Base-by-base conservation (phyloP, 169 alveolate genomes). In the Plasmodium gonderi region DNA sequence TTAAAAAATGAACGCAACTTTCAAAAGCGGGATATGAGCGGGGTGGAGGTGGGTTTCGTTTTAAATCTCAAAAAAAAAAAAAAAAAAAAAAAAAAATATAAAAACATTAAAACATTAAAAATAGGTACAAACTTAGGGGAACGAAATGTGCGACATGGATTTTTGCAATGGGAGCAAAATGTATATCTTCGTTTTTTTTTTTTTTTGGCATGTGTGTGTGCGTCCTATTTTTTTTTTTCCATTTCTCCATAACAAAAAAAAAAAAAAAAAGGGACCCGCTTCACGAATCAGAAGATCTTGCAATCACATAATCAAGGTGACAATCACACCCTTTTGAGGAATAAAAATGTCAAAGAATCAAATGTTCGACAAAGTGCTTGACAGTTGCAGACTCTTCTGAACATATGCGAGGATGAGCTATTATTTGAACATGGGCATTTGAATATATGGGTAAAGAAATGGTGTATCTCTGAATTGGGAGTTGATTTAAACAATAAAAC, bases 361-460 rank as follows among this genome's bases (percentile, higher is more conserved):
- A 49, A 85, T 74, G 92, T 45, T 85, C 92, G 47, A 75, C 3
- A 29, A 85, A 74, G 65, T 85, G 92, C 47, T 85, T 85, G 17
- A 85, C 80, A 17, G 67, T 54, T 29, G 92, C 72, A n/a, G 92
- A 74, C 67, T 85, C 92, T 78, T 75, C 89, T 31, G 92, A 74
- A 38, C 89, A 75, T 42, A 85, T 51, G 44, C 92, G 38, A 0
- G 92, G 92, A 36, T 85, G 92, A n/a, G 92, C 92, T 31, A 85
- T 85, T 4, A 85, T 85, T 78, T 85, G 92, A 14, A 85, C 92
- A 64, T 85, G 92, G 11, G 92, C 92, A 76, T 85, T 85, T 60
- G 92, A 47, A 74, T 85, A 85, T 29, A 74, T 1, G 36, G 92
- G 92, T n/a, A 75, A 17, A 26, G 92, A 51, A 38, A 85, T 85